Conservation (phyloP, 2,329 filamentous ascomycete species). For the Microsporum audouinii region DNA sequence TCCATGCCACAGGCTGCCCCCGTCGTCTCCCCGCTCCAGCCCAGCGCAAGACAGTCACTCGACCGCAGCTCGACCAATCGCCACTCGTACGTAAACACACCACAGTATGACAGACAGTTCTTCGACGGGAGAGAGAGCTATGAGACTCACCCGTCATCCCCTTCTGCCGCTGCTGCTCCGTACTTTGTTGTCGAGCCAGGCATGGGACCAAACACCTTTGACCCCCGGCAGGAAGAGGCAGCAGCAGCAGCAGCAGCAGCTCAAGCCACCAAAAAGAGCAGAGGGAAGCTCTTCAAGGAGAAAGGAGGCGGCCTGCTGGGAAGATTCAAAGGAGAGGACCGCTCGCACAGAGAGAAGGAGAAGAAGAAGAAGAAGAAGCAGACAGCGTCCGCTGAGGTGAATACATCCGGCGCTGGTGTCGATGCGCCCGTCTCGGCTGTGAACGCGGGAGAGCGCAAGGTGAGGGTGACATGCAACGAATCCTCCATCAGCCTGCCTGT, state of each 20-base stretch:
- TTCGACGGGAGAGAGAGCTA: not conserved
- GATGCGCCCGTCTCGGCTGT: constrained; percentile 72
- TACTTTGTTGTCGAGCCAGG: not conserved
- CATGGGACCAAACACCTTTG: constrained; percentile 7
- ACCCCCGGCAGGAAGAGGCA: constrained; percentile 13
- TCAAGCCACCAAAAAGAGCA: constrained; percentile 6
- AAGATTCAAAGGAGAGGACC: not conserved
- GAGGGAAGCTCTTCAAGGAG: constrained; percentile 7
- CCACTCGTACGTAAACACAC: not conserved
- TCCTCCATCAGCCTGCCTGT: constrained; percentile 60
- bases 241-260: constrained; percentile 9
- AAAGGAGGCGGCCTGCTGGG: constrained; percentile 3
- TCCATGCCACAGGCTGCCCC: not conserved
- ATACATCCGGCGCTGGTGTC: constrained; percentile 39
- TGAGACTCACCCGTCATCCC: not conserved
- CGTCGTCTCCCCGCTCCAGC: not conserved
- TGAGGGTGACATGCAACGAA: constrained; percentile 61
- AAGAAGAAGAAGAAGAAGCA: not conserved
- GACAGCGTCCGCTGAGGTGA: not conserved
- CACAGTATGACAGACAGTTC: not conserved
- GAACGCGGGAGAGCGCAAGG: constrained; percentile 64
- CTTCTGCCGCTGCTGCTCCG: not conserved
- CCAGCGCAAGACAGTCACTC: not conserved
- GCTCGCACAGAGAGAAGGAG: not conserved
- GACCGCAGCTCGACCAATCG: constrained; percentile 1